Base-by-base conservation (phyloP, 371 early-diverging fungal species). In the Mortierella sp. region DNA sequence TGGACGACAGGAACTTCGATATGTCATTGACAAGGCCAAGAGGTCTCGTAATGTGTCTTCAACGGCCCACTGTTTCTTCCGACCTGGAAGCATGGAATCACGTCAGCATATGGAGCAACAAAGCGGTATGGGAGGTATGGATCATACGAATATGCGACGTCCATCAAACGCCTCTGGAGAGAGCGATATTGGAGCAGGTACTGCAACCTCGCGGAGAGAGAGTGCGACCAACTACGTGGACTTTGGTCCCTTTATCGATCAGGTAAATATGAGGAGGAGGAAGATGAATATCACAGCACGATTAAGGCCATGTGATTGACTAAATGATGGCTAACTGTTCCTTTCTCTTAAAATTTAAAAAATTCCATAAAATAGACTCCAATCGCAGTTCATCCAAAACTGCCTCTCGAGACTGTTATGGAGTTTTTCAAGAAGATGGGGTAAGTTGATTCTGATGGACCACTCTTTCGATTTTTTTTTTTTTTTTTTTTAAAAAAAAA, bases 381-480 rank as follows among this genome's bases (percentile, higher is more conserved):
- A 0, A 87, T 97, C 23, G 91, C 93, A 0, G 92, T 98, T 5
- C 87, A 92, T 29, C 91, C 94, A 2, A 87, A 88, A 51, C 82
- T 92, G n/a, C 88, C 96, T 5, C 84, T 95, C 29, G 99, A 97
- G 67, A 90, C 95, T 0, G 96, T 94, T 0, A 83, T 92, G 72
- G 97, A 97, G 82, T 86, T 98, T 70, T 97, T 98, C 81, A 92
- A 93, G 59, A 95, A 96, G 79, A 82, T 98, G 61, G 98, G 96
- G 87, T 85, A 74, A 21, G 23, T 53, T 53, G 53, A 53, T 53
- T 53, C 7, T 51, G 51, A n/a, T 7, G 53, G 15, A 7, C 21
- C 9, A 5, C 12, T 25, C 7, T 64, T 70, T 23, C 29, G 47
- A 66, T 59, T 51, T 23, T 25, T 47, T 23, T 29, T 23, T 19